Evolutionary conservation across 2,329 filamentous ascomycete species (phyloP), one percentile per base, ranked within the genome.

Genomic region (Colletotrichum sp.): DNA sequence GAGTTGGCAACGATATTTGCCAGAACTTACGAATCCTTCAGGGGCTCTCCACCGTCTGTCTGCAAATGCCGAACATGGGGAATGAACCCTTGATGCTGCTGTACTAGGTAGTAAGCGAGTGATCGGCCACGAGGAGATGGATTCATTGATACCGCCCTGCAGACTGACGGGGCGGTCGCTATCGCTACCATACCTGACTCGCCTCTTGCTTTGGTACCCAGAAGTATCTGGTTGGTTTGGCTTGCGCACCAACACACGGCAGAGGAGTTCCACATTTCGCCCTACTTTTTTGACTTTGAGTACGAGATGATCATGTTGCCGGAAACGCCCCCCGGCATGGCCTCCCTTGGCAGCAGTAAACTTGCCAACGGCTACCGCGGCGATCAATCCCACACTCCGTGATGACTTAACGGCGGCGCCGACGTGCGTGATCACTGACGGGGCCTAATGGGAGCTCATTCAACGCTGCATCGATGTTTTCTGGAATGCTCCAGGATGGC

Each of bases 251-350:
- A 57, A 57, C 21, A 15, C 52, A 10, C 21, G 52, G 13, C 52
- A 57, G 21, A 57, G 24, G 52, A 16, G 12, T 57, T 57, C 52
- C 52, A 26, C 24, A 57, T 26, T 26, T 57, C 21, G 10, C 52
- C 24, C 21, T 57, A 57, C 52, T 57, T 57, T 57, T 26, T 57
- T 57, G 52, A 26, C 52, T 57, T 57, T 21, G 21, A 16, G 52
- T 26, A 57, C 52, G 52, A 57, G 52, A 57, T 24, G 52, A 57
- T 57, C 52, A 57, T 57, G 52, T 26, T 57, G 16, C 52, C 52
- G 52, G 52, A 57, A 57, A 57, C 52, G 52, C 52, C 52, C 24
- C 13, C 52, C 52, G 52, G 52, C 52, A 57, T 26, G 52, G 13
- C 52, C 52, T 57, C 21, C n/a, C 52, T 57, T 57, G 52, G 24